These are phyloP conservation scores for Colletotrichum liriopes DNA, from an alignment of 2,329 filamentous ascomycete genomes.

Conservation along the genomic window DNA sequence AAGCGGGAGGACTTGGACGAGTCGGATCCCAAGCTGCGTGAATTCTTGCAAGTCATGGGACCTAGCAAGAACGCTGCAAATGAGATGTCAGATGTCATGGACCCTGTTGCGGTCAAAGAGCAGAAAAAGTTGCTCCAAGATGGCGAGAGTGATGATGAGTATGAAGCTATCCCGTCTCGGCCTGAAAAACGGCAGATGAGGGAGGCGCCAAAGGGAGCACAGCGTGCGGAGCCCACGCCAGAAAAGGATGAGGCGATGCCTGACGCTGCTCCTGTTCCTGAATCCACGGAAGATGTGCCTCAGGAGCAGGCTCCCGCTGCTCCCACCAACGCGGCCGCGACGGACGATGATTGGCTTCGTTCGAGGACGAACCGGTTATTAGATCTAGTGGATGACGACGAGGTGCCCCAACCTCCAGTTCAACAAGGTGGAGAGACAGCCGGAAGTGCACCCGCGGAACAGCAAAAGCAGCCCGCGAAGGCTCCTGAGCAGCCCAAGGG, in stretches of 20 bases:
- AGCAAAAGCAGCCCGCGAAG: conserved; percentile 41
- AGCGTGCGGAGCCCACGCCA: conserved; percentile 37
- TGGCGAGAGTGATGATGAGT: conserved; percentile 81
- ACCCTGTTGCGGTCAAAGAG: conserved; percentile 37
- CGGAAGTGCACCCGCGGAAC: conserved; percentile 10
- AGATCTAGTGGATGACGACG: conserved; percentile 85
- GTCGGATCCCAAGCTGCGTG: conserved; percentile 84
- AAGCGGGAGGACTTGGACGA: conserved; percentile 74
- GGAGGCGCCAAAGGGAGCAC: conserved; percentile 39
- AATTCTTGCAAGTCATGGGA: conserved; percentile 89
- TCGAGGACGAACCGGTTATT: conserved; percentile 89
- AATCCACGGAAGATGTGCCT: conserved; percentile 20
- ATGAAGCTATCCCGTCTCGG: conserved; percentile 75
- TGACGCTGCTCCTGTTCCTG: conserved; percentile 25
- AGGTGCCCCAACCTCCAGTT: conserved; percentile 53
- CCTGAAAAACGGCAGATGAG: conserved; percentile 60
- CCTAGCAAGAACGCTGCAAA: conserved; percentile 60
- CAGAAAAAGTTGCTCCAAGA: conserved; percentile 58
- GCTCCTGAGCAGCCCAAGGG: conserved; percentile 38
- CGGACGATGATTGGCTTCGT: conserved; percentile 92
- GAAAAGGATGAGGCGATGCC: conserved; percentile 36
- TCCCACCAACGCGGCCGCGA: conserved; percentile 57
- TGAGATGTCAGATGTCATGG: conserved; percentile 39
- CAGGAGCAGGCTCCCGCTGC: conserved; percentile 30
- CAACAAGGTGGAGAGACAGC: conserved; percentile 43